These are phyloP conservation scores for Xanthoceras sorbifolium DNA, from an alignment of 345 rosid genomes.

Conservation along the genomic window DNA sequence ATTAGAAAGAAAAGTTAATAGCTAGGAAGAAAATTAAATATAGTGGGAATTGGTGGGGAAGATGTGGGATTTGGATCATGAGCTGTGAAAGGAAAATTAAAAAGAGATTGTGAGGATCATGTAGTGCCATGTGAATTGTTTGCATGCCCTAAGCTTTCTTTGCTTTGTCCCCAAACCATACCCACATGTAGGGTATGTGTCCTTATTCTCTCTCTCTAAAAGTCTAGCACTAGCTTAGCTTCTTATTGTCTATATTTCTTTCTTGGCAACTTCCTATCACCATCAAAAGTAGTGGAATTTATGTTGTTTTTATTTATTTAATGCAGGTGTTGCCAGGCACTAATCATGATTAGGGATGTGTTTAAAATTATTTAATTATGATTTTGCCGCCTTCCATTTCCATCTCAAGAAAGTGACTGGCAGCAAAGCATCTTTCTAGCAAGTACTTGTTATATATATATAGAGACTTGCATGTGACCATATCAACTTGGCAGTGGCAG, in stretches of 20 bases:
- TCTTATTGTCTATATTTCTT: background rate
- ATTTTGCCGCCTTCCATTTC: conserved; percentile 25
- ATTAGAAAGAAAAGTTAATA: background rate
- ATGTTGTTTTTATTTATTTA: conserved; percentile 19
- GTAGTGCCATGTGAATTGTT: conserved; percentile 54
- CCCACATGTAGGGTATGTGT: conserved; percentile 61
- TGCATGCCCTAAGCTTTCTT: conserved; percentile 32
- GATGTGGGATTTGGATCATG: conserved; percentile 38
- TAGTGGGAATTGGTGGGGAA: conserved; percentile 7
- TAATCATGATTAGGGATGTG: conserved; percentile 26
- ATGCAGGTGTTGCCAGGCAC: conserved; percentile 22
- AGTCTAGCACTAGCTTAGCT: background rate
- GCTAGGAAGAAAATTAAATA: background rate
- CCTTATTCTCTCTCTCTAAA: conserved; percentile 13
- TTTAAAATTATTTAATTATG: background rate
- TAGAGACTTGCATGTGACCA: conserved; percentile 1
- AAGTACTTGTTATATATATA: background rate
- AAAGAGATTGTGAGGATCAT: conserved; percentile 17
- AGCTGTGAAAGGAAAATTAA: conserved; percentile 33
- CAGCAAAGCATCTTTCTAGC: conserved; percentile 16
- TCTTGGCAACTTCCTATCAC: conserved; percentile 30
- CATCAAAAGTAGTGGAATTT: conserved; percentile 24
- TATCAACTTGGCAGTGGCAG: background rate
- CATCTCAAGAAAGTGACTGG: conserved; percentile 29
- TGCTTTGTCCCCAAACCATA: conserved; percentile 52